A percentile compares a stretch with the other conserved stretches of the same genome.
These are phyloP conservation scores for Cladosporium cucumerinum DNA, from an alignment of 2,329 filamentous ascomycete genomes.

Conservation along the genomic window DNA sequence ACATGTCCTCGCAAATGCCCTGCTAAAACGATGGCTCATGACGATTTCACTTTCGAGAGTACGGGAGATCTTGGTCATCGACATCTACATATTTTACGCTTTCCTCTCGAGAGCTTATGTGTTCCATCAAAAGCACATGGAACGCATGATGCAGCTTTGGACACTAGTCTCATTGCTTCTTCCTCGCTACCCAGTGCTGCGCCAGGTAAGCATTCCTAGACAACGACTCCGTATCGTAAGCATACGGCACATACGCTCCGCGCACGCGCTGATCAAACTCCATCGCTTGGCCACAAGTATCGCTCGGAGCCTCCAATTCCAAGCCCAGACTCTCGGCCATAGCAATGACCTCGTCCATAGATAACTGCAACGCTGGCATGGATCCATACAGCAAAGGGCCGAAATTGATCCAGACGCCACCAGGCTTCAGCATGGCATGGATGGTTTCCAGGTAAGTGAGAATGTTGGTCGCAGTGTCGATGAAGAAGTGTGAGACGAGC, in stretches of 20 bases:
- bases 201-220: slow-evolving; percentile 17
- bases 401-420: slow-evolving; percentile 79
- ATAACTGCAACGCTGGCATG: slow-evolving; percentile 21
- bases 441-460: slow-evolving; percentile 84
- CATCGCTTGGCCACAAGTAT: slow-evolving; percentile 4
- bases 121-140: not conserved
- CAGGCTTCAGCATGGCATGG: slow-evolving; percentile 66
- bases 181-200: slow-evolving; percentile 18
- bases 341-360: slow-evolving; percentile 19
- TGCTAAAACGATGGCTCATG: not conserved
- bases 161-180: not conserved
- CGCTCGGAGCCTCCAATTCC: slow-evolving; percentile 15
- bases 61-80: not conserved
- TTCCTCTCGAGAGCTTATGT: not conserved
- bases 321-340: slow-evolving; percentile 22
- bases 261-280: not conserved
- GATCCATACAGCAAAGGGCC: slow-evolving; percentile 68
- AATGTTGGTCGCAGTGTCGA: slow-evolving; percentile 89
- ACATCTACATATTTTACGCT: not conserved
- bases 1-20: not conserved
- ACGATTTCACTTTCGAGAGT: not conserved
- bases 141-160: not conserved
- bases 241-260: slow-evolving; percentile 15
- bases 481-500: slow-evolving; percentile 85
- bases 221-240: slow-evolving; percentile 11